Conservation (phyloP, 129 eudicot species). For the Arctium lappa region DNA sequence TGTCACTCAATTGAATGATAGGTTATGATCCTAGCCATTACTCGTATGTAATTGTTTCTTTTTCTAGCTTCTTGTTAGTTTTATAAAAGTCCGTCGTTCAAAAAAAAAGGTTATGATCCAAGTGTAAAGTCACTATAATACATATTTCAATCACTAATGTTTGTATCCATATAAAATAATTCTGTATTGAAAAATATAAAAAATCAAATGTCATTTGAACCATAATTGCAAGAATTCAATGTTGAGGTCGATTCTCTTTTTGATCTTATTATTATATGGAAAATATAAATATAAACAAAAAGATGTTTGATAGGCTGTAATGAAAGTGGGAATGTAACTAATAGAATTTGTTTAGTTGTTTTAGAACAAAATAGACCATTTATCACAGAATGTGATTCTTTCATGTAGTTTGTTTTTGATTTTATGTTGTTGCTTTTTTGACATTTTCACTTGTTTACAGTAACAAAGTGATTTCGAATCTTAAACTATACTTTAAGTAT, state of each 20-base stretch:
- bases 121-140: neutral
- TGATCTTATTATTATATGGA: neutral
- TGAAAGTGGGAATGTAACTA: neutral
- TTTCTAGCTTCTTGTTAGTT: too few species aligned
- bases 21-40: too few species aligned
- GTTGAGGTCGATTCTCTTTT: slow-evolving; percentile 19
- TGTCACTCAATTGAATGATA: neutral
- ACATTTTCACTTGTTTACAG: neutral
- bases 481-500: neutral
- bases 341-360: neutral
- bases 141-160: neutral
- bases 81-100: too few species aligned
- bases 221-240: slow-evolving; percentile 19
- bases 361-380: neutral
- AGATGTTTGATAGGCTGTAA: neutral
- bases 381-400: neutral
- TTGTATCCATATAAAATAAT: neutral
- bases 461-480: neutral
- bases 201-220: slow-evolving; percentile 7
- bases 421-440: neutral
- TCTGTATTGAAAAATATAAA: neutral
- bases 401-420: neutral
- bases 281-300: neutral
- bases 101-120: too few species aligned
- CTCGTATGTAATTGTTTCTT: too few species aligned